These are phyloP conservation scores for Heterobasidion occidentale DNA, from an alignment of 1,284 basidiomycete species.

Conservation along the genomic window DNA sequence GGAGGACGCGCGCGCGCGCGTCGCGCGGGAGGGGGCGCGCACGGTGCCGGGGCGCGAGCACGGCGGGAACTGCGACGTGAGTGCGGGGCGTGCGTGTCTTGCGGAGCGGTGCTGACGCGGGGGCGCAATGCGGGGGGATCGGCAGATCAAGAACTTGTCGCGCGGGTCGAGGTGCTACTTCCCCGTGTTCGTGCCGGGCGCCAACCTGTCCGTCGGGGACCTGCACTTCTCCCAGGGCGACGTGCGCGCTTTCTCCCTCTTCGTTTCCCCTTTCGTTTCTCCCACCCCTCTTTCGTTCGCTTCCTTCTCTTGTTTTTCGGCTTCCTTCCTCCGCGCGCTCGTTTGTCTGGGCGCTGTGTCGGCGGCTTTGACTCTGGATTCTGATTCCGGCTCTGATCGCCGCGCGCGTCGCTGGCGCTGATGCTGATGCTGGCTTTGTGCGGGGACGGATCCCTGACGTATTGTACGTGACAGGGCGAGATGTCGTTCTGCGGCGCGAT, in stretches of 20 bases:
- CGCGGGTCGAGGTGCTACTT: constrained; percentile 68
- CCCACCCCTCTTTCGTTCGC: background rate
- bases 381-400: too few species aligned
- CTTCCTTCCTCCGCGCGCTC: background rate
- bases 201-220: constrained; percentile 74
- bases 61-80: constrained; percentile 75
- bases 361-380: too few species aligned
- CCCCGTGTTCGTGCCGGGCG: constrained; percentile 72
- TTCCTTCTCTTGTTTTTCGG: background rate
- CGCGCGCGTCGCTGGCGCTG: too few species aligned
- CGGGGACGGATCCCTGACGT: too few species aligned
- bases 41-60: constrained; percentile 75
- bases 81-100: constrained; percentile 14
- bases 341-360: background rate
- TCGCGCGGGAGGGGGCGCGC: constrained; percentile 62
- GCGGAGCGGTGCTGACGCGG: background rate
- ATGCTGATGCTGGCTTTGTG: too few species aligned
- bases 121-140: background rate
- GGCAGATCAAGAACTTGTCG: constrained; percentile 67
- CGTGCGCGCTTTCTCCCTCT: constrained; percentile 28
- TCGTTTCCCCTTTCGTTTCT: too few species aligned
- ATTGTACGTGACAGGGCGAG: background rate
- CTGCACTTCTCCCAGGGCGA: constrained; percentile 80
- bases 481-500: constrained; percentile 74
- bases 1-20: constrained; percentile 41